These are phyloP conservation scores for Pseudogymnoascus sp. DNA, from an alignment of 2,329 filamentous ascomycete species.

Conservation along the genomic window DNA sequence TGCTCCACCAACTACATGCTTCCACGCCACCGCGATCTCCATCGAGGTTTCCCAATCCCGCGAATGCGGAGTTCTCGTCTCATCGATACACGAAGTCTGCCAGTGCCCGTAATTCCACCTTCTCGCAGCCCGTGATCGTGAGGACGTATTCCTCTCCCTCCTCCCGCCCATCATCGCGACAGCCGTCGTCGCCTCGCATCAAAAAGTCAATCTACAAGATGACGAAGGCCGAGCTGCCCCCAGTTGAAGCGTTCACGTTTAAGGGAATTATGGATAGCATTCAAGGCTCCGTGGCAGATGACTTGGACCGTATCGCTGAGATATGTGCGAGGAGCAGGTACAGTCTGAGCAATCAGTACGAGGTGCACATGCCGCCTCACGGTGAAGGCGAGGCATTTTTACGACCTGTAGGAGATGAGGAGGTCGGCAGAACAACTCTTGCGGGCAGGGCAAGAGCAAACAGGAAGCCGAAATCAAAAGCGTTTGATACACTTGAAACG, in stretches of 20 bases:
- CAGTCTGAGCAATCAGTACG: constrained; percentile 60
- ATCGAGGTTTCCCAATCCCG: constrained; percentile 1
- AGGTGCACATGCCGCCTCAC: constrained; percentile 57
- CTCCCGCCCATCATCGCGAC: constrained; percentile 27
- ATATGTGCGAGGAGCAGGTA: constrained; percentile 60
- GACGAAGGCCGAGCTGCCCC: constrained; percentile 43
- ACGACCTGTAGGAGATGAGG: constrained; percentile 23
- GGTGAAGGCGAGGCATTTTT: constrained; percentile 48
- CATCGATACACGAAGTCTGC: constrained; percentile 51
- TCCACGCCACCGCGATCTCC: constrained; percentile 8
- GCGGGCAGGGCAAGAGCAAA: constrained; percentile 21
- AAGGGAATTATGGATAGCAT: constrained; percentile 56
- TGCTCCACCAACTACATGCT: constrained; percentile 1
- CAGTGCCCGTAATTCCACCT: constrained; percentile 48
- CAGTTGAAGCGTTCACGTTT: constrained; percentile 57
- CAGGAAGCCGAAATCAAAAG: constrained; percentile 29
- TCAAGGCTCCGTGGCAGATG: constrained; percentile 41
- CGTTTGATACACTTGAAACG: constrained; percentile 57
- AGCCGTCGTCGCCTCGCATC: constrained; percentile 15
- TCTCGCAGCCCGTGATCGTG: constrained; percentile 59
- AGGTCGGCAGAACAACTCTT: constrained; percentile 16
- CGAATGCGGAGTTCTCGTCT: constrained; percentile 19
- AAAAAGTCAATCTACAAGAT: constrained; percentile 23
- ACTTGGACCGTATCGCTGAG: constrained; percentile 58
- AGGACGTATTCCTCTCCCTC: constrained; percentile 50